These are phyloP conservation scores for Aspergillus sergii DNA, from an alignment of 2,329 filamentous ascomycete genomes.

Conservation along the genomic window DNA sequence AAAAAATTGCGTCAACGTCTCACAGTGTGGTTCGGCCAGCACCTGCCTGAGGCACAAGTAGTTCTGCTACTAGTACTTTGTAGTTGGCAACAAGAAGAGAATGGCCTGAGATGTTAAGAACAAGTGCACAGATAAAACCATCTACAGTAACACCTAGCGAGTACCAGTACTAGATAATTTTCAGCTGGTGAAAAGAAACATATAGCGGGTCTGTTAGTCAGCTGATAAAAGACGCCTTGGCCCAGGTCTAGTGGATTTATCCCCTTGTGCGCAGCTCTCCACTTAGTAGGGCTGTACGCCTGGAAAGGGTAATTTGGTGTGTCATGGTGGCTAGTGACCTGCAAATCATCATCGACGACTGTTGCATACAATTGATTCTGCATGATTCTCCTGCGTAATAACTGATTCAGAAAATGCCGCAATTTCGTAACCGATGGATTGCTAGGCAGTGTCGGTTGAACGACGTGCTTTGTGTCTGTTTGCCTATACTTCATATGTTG, in stretches of 20 bases:
- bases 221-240: slow-evolving; percentile 16
- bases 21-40: neutral
- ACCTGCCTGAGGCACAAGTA: neutral
- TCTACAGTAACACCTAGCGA: neutral
- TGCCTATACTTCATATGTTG: neutral
- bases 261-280: slow-evolving; percentile 10
- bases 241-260: slow-evolving; percentile 14
- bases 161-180: neutral
- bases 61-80: neutral
- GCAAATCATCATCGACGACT: slow-evolving; percentile 24
- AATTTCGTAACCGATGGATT: slow-evolving; percentile 16
- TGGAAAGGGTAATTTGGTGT: slow-evolving; percentile 23
- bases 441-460: slow-evolving; percentile 10
- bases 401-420: slow-evolving; percentile 23
- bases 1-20: slow-evolving; percentile 16
- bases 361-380: slow-evolving; percentile 12
- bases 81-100: neutral
- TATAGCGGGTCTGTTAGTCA: slow-evolving; percentile 12
- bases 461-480: neutral
- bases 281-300: slow-evolving; percentile 26
- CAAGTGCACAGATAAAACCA: neutral
- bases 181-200: neutral
- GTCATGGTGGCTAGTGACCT: slow-evolving; percentile 28
- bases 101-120: neutral
- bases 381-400: slow-evolving; percentile 25